phyloP scores from a whole-genome alignment of 352 stramenopile genomes.

The Phytophthora agathidicida region DNA sequence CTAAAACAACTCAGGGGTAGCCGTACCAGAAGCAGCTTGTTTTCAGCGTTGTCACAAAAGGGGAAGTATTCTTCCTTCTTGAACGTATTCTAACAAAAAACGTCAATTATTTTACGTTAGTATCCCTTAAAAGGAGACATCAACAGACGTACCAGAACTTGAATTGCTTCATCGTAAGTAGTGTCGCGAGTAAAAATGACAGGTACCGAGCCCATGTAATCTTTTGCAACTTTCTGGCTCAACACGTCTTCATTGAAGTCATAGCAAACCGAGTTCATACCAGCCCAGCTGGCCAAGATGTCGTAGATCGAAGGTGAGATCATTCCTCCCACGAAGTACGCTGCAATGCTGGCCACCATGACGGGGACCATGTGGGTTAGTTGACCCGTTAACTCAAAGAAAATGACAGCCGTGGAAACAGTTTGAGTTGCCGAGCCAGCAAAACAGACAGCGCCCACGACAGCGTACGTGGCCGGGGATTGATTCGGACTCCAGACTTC shows the following conservation, averaged over 20 bases:
- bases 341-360: constrained; percentile 80
- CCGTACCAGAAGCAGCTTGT: constrained; percentile 51
- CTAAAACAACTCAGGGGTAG: not conserved
- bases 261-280: constrained; percentile 83
- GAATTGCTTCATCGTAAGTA: constrained; percentile 74
- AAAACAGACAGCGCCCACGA: constrained; percentile 93
- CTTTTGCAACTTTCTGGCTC: constrained; percentile 63
- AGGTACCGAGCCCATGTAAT: constrained; percentile 64
- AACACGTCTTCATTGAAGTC: constrained; percentile 84
- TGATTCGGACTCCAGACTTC: constrained; percentile 80
- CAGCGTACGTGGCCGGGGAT: constrained; percentile 83
- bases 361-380: constrained; percentile 85
- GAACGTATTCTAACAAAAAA: constrained; percentile 54
- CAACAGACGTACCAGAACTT: constrained; percentile 51
- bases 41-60: constrained; percentile 65
- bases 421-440: constrained; percentile 90
- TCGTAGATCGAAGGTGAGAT: constrained; percentile 88
- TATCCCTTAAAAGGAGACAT: too few relatives aligned
- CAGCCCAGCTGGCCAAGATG: constrained; percentile 77
- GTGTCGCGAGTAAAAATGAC: constrained; percentile 74
- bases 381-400: constrained; percentile 88
- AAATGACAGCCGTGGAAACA: constrained; percentile 87
- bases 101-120: not conserved
- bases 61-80: constrained; percentile 84
- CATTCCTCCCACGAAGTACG: constrained; percentile 79